Evolutionary conservation across 305 asterid species (phyloP).

Genomic region (Plantago coronopus): DNA sequence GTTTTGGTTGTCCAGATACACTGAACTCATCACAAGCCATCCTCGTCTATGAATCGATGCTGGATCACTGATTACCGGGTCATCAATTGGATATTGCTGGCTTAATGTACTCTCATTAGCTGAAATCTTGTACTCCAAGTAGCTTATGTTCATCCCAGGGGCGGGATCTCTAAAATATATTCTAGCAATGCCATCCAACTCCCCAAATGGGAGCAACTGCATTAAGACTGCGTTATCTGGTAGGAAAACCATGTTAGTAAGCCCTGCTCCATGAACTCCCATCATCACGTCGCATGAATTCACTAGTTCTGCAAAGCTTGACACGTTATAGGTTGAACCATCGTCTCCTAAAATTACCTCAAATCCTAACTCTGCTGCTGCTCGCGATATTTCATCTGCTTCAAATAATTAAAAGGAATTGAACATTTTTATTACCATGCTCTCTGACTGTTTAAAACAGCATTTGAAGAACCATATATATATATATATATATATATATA

Average conservation of each 20-base stretch:
- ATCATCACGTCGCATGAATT: slow-evolving; percentile 84
- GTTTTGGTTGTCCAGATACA: slow-evolving; percentile 53
- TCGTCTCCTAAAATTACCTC: slow-evolving; percentile 52
- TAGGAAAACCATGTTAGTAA: slow-evolving; percentile 90
- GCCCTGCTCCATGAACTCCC: slow-evolving; percentile 94
- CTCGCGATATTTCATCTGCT: slow-evolving; percentile 44
- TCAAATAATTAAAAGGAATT: too few species aligned
- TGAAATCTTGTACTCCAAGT: slow-evolving; percentile 64
- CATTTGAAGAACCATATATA: too few species aligned
- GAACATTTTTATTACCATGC: too few species aligned
- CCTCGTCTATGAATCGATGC: slow-evolving; percentile 40
- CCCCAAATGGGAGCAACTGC: slow-evolving; percentile 43
- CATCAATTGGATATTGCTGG: slow-evolving; percentile 49
- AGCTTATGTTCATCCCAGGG: slow-evolving; percentile 51
- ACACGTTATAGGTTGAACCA: slow-evolving; percentile 35
- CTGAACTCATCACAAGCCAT: slow-evolving; percentile 69
- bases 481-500: too few species aligned
- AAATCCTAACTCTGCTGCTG: slow-evolving; percentile 57
- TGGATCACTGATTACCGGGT: slow-evolving; percentile 63
- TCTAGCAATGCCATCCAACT: slow-evolving; percentile 48
- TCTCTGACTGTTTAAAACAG: too few species aligned
- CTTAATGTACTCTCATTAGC: slow-evolving; percentile 76
- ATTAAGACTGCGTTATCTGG: slow-evolving; percentile 69
- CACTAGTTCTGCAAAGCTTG: slow-evolving; percentile 49
- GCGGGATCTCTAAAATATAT: slow-evolving; percentile 76